Evolutionary conservation across 306 rosid genomes (phyloP).

Genomic region (Senna siamea): DNA sequence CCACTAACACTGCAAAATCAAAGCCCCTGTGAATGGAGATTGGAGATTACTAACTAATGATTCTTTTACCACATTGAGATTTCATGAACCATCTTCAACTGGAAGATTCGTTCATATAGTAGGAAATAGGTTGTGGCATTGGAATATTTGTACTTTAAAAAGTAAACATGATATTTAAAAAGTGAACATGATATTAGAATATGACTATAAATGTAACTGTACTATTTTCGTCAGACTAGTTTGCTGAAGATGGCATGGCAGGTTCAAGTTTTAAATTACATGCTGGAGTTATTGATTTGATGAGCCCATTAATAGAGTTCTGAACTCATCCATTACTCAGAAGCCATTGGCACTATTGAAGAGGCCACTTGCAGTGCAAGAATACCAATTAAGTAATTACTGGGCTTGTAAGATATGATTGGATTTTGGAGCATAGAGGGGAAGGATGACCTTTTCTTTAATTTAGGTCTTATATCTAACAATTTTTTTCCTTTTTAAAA

Average conservation of each 20-base stretch:
- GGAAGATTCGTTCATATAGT: constrained; percentile 34
- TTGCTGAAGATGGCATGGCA: background rate
- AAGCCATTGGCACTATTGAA: no score
- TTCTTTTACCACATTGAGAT: constrained; percentile 19
- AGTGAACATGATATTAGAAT: background rate
- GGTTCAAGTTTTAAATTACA: background rate
- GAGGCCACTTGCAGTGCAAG: no score
- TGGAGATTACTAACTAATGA: constrained; percentile 27
- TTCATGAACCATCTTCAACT: constrained; percentile 35
- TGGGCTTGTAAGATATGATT: no score
- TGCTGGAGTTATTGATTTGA: constrained; percentile 8
- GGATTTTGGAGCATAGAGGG: no score
- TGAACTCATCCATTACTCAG: no score
- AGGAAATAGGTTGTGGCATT: constrained; percentile 38
- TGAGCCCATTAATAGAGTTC: background rate
- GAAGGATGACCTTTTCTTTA: no score
- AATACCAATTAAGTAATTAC: no score
- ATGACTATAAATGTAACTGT: background rate
- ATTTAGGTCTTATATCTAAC: no score
- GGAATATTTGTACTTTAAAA: constrained; percentile 7
- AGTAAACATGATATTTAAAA: background rate
- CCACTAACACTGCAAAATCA: constrained; percentile 49
- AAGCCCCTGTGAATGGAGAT: constrained; percentile 48
- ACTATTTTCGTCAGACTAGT: background rate
- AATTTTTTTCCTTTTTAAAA: no score